phyloP scores from a whole-genome alignment of 176 grass and related monocot genomes.

The Alloteropsis semialata region DNA sequence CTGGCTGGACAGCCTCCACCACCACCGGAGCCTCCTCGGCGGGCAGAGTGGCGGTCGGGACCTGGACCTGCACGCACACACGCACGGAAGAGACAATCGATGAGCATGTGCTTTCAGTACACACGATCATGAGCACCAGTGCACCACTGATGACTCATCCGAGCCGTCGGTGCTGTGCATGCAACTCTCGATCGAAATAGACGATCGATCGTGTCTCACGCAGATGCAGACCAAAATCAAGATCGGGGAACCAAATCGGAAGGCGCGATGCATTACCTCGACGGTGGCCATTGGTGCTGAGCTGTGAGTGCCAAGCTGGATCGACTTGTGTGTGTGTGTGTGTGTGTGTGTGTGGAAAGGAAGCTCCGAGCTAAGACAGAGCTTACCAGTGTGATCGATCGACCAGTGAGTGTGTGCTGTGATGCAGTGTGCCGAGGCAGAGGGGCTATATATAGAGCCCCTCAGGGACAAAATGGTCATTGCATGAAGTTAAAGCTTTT shows the following conservation, averaged over 20 bases:
- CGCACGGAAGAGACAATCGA: background rate
- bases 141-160: no score
- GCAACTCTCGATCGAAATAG: background rate
- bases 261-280: conserved; percentile 42
- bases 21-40: conserved; percentile 43
- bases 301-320: background rate
- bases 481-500: background rate
- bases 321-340: background rate
- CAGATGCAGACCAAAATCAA: background rate
- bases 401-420: background rate
- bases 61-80: conserved; percentile 47
- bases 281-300: conserved; percentile 57
- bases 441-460: conserved; percentile 39
- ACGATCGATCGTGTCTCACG: background rate
- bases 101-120: background rate
- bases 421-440: conserved; percentile 20
- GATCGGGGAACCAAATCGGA: background rate
- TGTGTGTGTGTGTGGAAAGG: no score
- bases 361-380: background rate
- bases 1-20: conserved; percentile 11
- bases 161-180: no score
- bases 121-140: background rate
- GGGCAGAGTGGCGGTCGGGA: conserved; percentile 18
- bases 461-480: conserved; percentile 32
- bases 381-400: background rate